Base-by-base conservation (phyloP, 768 basidiomycete species). In the Chalciporus chontae region DNA sequence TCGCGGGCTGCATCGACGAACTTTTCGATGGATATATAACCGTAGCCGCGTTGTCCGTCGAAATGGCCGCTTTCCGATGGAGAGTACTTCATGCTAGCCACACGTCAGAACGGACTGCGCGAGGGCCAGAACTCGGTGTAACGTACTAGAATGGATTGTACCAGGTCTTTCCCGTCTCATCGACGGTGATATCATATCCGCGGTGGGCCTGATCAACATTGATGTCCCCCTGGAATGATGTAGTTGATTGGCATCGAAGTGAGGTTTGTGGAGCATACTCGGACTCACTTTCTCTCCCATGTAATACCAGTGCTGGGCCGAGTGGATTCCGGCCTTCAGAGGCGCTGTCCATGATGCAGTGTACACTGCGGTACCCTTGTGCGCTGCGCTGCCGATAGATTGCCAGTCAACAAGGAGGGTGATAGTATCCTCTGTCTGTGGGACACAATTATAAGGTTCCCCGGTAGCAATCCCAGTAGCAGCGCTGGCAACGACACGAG, bases 311-410 rank as follows among this genome's bases (percentile, higher is more conserved):
- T 90, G 85, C 62, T 96, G 93, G 36, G 85, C 87, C 8, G 87
- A 85, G 67, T 94, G 92, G 8, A 95, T 78, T n/a, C 92, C 93
- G 18, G 88, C 77, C 64, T 89, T 88, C 51, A 92, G 72, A 15
- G 93, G 94, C 1, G 94, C 93, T 1, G 93, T 94, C 93, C 93
- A 96, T 45, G 87, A 89, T 8, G 94, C 92, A 5, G 94, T 94
- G 71, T 93, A 96, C 1, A 95, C 89, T 2, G 82, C 93, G 1
- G 88, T 93, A 19, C 94, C 93, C 53, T 75, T 79, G 71, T 92
- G 89, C 58, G 73, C 84, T 14, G 79, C 67, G 69, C 87, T 90
- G 55, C 75, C 79, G 55, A 83, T 71, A 45, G 87, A 91, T 66
- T 90, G 83, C 94, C 94, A 96, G 66, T 95, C 94, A 23, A 94